These are phyloP conservation scores for Periglandula ipomoeae DNA, from an alignment of 2,329 filamentous ascomycete genomes.

Conservation along the genomic window DNA sequence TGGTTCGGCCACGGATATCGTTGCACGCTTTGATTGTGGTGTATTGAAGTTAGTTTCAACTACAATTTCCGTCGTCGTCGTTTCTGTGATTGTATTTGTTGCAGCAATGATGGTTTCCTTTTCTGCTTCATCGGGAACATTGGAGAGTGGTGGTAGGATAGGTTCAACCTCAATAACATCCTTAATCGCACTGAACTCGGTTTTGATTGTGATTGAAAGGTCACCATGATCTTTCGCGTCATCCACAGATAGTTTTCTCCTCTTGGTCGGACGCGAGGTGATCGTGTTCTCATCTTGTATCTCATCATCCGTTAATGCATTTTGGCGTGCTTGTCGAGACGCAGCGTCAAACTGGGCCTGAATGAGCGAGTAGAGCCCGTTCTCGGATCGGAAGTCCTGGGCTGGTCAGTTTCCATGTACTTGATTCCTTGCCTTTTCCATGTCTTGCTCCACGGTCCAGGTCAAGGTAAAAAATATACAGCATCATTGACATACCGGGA, in stretches of 20 bases:
- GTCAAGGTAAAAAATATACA: neutral
- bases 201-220: neutral
- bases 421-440: neutral
- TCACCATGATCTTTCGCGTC: neutral
- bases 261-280: slow-evolving; percentile 20
- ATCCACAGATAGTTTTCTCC: slow-evolving; percentile 20
- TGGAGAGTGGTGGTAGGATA: neutral
- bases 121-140: slow-evolving; percentile 3
- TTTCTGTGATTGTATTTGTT: slow-evolving; percentile 4
- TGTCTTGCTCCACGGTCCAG: neutral
- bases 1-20: slow-evolving; percentile 13
- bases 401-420: slow-evolving; percentile 10
- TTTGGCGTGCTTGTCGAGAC: slow-evolving; percentile 25
- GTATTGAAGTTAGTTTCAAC: slow-evolving; percentile 8
- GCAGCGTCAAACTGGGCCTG: slow-evolving; percentile 56
- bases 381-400: slow-evolving; percentile 63
- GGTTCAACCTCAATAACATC: neutral
- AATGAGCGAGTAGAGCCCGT: slow-evolving; percentile 64
- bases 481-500: slow-evolving; percentile 43
- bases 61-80: neutral
- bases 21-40: slow-evolving; percentile 7
- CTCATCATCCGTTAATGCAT: slow-evolving; percentile 17
- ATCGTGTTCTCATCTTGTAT: slow-evolving; percentile 11
- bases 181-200: neutral
- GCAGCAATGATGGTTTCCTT: slow-evolving; percentile 7